Conservation (phyloP, 257 asterid genomes). For the Solanum bukasovii region DNA sequence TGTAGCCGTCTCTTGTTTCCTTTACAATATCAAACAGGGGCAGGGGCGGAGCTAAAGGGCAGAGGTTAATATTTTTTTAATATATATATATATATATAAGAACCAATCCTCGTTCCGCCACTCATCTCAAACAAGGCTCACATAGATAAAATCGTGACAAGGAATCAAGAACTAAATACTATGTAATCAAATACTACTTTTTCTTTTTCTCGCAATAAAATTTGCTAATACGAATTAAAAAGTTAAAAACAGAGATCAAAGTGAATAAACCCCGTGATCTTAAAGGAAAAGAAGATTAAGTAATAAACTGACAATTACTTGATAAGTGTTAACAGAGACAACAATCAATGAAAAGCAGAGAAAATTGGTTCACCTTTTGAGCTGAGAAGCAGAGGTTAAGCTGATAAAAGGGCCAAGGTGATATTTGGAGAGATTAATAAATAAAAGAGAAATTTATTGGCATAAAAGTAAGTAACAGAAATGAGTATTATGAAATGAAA, state of each 20-base stretch:
- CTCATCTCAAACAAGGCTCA: not conserved
- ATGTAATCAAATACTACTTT: not conserved
- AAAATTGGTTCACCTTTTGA: slow-evolving; percentile 14
- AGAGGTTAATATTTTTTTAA: not conserved
- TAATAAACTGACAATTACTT: not conserved
- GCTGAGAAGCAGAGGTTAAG: not conserved
- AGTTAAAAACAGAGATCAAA: not conserved
- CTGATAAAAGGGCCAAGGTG: not conserved
- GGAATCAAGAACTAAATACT: not conserved
- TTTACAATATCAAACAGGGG: not conserved
- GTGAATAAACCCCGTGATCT: not conserved
- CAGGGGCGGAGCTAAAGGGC: not conserved
- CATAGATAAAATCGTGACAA: not conserved
- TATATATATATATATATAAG: not conserved
- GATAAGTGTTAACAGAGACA: not conserved
- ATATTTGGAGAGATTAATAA: slow-evolving; percentile 6
- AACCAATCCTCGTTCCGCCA: not conserved
- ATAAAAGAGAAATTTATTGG: not conserved
- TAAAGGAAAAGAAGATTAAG: not conserved
- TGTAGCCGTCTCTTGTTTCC: not conserved
- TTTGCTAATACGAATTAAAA: not conserved
- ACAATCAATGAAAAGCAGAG: not conserved
- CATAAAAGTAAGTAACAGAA: not conserved
- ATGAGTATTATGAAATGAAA: not conserved
- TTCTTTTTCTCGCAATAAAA: not conserved